Percentiles rank a stretch among this genome's conserved stretches.
Conservation (phyloP, 2,329 filamentous ascomycete genomes). For the Venturia aucupariae region DNA sequence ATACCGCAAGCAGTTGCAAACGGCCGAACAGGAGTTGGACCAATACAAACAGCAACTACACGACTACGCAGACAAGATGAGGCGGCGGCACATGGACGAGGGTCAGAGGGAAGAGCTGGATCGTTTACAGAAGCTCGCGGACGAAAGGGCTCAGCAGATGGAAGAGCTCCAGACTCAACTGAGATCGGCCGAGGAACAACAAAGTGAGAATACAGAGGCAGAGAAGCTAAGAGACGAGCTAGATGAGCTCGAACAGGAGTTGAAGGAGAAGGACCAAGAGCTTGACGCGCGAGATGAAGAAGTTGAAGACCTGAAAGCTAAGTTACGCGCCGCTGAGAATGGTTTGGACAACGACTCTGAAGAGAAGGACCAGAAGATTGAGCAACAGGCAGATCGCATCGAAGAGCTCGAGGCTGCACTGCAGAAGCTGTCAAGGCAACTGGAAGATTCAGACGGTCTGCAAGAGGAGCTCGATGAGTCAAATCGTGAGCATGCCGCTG, state of each 20-base stretch:
- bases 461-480: slow-evolving; percentile 15
- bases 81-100: slow-evolving; percentile 64
- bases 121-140: slow-evolving; percentile 34
- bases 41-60: slow-evolving; percentile 71
- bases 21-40: slow-evolving; percentile 80
- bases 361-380: slow-evolving; percentile 25
- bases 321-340: slow-evolving; percentile 26
- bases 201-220: not conserved
- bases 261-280: slow-evolving; percentile 26
- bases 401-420: slow-evolving; percentile 27
- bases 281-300: slow-evolving; percentile 31
- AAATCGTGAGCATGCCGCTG: slow-evolving; percentile 28
- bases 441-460: slow-evolving; percentile 10
- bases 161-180: slow-evolving; percentile 23
- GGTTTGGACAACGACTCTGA: slow-evolving; percentile 23
- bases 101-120: slow-evolving; percentile 55
- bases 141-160: slow-evolving; percentile 32
- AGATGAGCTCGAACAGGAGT: slow-evolving; percentile 26
- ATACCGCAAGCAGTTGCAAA: slow-evolving; percentile 74
- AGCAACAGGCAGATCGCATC: slow-evolving; percentile 26
- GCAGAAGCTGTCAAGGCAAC: slow-evolving; percentile 13
- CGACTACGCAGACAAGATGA: slow-evolving; percentile 73
- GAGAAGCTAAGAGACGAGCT: slow-evolving; percentile 24
- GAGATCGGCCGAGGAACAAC: not conserved
- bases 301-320: slow-evolving; percentile 26